Evolutionary conservation across 2,329 filamentous ascomycete species (phyloP).

Genomic region (Aulographum hederae): DNA sequence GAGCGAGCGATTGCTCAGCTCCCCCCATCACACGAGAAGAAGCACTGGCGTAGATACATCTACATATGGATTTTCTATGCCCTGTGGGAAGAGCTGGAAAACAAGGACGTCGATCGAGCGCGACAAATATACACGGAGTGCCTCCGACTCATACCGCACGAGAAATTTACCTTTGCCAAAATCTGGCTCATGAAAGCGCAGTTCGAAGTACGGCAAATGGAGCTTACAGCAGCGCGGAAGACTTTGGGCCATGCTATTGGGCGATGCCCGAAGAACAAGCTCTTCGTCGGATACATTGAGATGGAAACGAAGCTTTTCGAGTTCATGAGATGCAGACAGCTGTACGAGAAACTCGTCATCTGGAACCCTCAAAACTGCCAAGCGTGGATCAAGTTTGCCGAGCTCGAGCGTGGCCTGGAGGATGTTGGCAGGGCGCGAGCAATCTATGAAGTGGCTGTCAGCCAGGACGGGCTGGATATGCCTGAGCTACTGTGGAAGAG

Average conservation of each 20-base stretch:
- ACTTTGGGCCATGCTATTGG: constrained; percentile 79
- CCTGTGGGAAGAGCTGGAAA: constrained; percentile 80
- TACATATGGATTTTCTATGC: constrained; percentile 98
- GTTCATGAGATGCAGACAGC: constrained; percentile 72
- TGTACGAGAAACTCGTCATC: constrained; percentile 88
- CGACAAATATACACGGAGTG: constrained; percentile 84
- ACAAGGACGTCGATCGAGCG: constrained; percentile 59
- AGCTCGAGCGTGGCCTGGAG: constrained; percentile 79
- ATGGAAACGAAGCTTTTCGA: constrained; percentile 88
- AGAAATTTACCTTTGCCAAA: constrained; percentile 94
- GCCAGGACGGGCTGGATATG: constrained; percentile 79
- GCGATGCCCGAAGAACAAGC: constrained; percentile 87
- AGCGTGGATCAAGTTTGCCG: constrained; percentile 92
- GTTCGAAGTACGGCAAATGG: constrained; percentile 77
- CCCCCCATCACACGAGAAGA: constrained; percentile 87
- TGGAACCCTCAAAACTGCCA: constrained; percentile 82
- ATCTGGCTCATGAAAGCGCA: constrained; percentile 88
- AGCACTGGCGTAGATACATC: constrained; percentile 93
- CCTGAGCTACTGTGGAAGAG: constrained; percentile 94
- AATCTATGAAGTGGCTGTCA: constrained; percentile 81
- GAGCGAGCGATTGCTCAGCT: constrained; percentile 91
- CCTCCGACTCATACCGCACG: constrained; percentile 76
- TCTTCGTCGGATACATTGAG: constrained; percentile 87
- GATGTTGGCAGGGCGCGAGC: constrained; percentile 74
- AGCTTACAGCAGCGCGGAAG: constrained; percentile 67